Percentiles rank a stretch among this genome's conserved stretches.
phyloP scores from a whole-genome alignment of 2,329 filamentous ascomycete species.

The Sclerotinia borealis region DNA sequence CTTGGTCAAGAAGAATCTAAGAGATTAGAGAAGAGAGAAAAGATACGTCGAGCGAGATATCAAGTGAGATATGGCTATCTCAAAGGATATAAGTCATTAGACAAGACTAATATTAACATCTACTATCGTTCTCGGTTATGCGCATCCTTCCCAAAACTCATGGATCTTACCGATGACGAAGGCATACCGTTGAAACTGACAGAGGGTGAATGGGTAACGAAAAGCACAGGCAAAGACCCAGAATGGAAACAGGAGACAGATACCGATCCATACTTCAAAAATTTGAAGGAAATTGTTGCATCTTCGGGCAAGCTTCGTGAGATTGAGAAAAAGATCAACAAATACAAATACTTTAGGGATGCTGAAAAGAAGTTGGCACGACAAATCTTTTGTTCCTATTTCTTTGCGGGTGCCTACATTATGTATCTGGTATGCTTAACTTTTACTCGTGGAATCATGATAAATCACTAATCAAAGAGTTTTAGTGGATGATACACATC shows the following conservation, averaged over 20 bases:
- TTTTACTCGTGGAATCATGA: neutral
- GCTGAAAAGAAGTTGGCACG: neutral
- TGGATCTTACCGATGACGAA: neutral
- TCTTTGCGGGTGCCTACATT: neutral
- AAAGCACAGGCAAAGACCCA: neutral
- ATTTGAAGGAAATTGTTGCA: neutral
- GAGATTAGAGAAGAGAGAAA: neutral
- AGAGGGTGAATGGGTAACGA: neutral
- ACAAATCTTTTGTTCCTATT: constrained; percentile 2
- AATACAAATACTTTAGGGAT: neutral
- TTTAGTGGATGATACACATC: neutral
- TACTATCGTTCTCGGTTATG: neutral
- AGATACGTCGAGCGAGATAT: neutral
- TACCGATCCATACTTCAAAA: neutral
- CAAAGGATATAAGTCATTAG: neutral
- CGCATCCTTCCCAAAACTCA: neutral
- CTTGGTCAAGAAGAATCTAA: neutral
- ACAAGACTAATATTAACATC: constrained; percentile 2
- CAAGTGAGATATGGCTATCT: neutral
- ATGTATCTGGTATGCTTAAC: constrained; percentile 1
- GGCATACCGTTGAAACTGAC: neutral
- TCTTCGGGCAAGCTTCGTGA: neutral
- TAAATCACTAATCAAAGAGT: neutral
- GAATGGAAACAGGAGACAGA: neutral
- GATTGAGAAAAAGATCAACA: neutral